Base-by-base conservation (phyloP, 2,329 filamentous ascomycete genomes). In the Ascocoryne sarcoides region DNA sequence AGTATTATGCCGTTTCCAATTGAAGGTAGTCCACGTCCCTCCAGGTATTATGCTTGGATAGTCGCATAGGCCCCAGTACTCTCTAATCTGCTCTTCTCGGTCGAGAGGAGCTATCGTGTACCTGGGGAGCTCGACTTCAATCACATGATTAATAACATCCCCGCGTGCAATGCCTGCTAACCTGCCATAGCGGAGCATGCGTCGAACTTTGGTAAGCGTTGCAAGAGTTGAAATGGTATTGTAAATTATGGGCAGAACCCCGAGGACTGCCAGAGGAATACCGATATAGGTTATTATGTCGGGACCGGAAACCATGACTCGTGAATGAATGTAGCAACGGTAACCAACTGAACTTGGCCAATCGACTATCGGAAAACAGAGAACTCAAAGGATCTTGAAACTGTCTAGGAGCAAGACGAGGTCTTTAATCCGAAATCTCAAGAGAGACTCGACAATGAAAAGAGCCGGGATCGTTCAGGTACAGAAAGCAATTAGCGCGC, bases 91-190 rank as follows among this genome's bases (percentile, higher is more conserved):
- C 45, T 63, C 60, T 44, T 71, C 69, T 17, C 76, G 66, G 47
- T 79, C 72, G 51, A 73, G 65, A 0, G 76, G 78, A 40, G 71
- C 75, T 35, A 81, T 76, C 3, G 75, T 77, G 51, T 77, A 79
- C 1, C 77, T 70, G 3, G 77, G 77, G 28, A 82, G 64, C 51
- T 82, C 76, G 26, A 82, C 73, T 54, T 82, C 77, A 28, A 82
- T 78, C 38, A 81, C 68, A 29, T 76, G 73, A 43, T 79, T 80
- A 46, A 82, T 73, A 2, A 82, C 68, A 43, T 79, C 76, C 54
- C 73, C 74, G 32, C 78, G 69, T 10, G 75, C 80, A 32, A 80
- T 65, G 0, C 75, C 76, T 2, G 69, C 70, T 5, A 79, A 61
- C n/a, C 67, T 68, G 56, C 73, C 73, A 40, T 68, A 67, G 12